phyloP scores from a whole-genome alignment of 1,284 basidiomycete species.

The Ceratobasidium sp. region DNA sequence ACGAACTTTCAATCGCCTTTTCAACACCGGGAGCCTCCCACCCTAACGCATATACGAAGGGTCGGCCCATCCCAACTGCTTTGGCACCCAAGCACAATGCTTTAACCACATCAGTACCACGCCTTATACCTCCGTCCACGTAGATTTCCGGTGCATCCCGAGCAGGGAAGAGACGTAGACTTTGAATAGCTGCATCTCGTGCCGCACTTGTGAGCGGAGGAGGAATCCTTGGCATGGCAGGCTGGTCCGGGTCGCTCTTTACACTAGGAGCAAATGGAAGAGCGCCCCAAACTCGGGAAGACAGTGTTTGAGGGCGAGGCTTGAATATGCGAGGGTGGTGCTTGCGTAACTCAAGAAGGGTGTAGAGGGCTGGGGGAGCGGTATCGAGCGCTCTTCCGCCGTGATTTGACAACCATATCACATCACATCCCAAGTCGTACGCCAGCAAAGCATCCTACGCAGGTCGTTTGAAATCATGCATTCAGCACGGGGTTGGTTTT shows the following conservation, averaged over 20 bases:
- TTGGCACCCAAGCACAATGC: slow-evolving; percentile 63
- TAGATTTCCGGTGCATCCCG: slow-evolving; percentile 51
- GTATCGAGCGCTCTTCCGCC: slow-evolving; percentile 53
- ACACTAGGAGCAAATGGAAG: not conserved
- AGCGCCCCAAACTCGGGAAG: slow-evolving; percentile 15
- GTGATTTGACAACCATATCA: slow-evolving; percentile 61
- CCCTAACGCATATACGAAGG: slow-evolving; percentile 60
- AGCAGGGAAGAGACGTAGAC: slow-evolving; percentile 22
- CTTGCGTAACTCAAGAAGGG: slow-evolving; percentile 59
- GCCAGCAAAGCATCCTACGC: slow-evolving; percentile 58
- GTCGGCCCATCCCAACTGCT: slow-evolving; percentile 60
- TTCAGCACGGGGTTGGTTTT: not conserved
- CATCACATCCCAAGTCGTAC: slow-evolving; percentile 58
- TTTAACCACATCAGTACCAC: slow-evolving; percentile 63
- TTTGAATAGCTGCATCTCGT: slow-evolving; percentile 22
- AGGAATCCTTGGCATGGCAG: slow-evolving; percentile 25
- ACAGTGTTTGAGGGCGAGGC: slow-evolving; percentile 51
- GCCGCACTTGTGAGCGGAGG: slow-evolving; percentile 24
- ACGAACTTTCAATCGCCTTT: slow-evolving; percentile 61
- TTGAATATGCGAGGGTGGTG: slow-evolving; percentile 58
- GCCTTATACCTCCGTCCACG: slow-evolving; percentile 62
- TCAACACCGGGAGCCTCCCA: slow-evolving; percentile 58
- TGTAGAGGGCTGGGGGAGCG: slow-evolving; percentile 59
- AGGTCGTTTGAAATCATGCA: not conserved
- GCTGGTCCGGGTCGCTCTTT: slow-evolving; percentile 49